Percentiles rank a stretch among this genome's conserved stretches.
These are phyloP conservation scores for Helichrysum umbraculigerum DNA, from an alignment of 129 eudicot species.

Conservation along the genomic window DNA sequence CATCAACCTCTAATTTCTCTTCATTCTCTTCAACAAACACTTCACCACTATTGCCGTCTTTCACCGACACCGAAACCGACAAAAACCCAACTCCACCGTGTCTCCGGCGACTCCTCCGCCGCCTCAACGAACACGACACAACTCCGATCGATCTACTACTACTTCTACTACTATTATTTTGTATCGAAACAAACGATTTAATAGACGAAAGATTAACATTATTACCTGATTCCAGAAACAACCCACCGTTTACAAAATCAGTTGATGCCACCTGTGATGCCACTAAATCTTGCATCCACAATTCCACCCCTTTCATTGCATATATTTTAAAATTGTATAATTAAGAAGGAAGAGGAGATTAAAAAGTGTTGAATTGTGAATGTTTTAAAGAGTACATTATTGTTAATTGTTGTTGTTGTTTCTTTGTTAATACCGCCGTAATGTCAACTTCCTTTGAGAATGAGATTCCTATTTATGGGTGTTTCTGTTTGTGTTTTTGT, in stretches of 20 bases:
- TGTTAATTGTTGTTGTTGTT: not conserved
- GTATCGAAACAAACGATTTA: constrained; percentile 44
- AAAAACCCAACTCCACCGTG: constrained; percentile 37
- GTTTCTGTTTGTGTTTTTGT: not conserved
- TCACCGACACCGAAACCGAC: constrained; percentile 54
- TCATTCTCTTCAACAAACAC: constrained; percentile 37
- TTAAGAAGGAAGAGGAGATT: constrained; percentile 12
- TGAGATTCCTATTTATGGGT: not conserved
- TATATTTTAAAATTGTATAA: constrained; percentile 7
- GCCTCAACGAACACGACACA: constrained; percentile 30
- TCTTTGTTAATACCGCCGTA: not conserved
- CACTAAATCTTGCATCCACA: constrained; percentile 35
- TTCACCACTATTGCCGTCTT: constrained; percentile 19
- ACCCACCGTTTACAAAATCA: constrained; percentile 47
- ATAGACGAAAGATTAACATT: constrained; percentile 35
- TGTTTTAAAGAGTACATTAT: not conserved
- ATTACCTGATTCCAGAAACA: constrained; percentile 56
- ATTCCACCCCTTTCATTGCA: constrained; percentile 46
- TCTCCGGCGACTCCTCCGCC: constrained; percentile 11
- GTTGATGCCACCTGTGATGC: constrained; percentile 23
- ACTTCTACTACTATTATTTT: not conserved
- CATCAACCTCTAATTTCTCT: constrained; percentile 18
- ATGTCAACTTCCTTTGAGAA: not conserved
- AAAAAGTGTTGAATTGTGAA: constrained; percentile 18
- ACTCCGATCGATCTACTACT: not conserved